Evolutionary conservation across 345 rosid genomes (phyloP).

Genomic region (Corchorus olitorius): DNA sequence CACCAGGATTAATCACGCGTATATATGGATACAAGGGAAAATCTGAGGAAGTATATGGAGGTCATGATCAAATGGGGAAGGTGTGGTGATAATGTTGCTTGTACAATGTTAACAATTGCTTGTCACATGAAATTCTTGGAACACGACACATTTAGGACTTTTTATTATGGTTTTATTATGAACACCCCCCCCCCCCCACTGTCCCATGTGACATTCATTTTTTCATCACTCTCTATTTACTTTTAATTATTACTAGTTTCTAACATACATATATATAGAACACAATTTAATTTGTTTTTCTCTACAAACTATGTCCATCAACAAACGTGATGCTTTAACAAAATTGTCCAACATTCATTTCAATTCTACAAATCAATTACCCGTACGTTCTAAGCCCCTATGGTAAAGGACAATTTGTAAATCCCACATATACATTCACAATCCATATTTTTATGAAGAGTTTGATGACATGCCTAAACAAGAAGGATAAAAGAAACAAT

Average conservation of each 20-base stretch:
- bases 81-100: background rate
- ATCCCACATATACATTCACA: too few relatives aligned
- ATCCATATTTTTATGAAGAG: too few relatives aligned
- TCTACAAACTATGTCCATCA: background rate
- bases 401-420: too few relatives aligned
- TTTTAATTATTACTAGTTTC: background rate
- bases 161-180: background rate
- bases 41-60: slow-evolving; percentile 10
- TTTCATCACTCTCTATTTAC: background rate
- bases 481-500: too few relatives aligned
- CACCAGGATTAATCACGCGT: background rate
- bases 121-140: slow-evolving; percentile 23
- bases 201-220: background rate
- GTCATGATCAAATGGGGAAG: slow-evolving; percentile 21
- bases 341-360: background rate
- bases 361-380: too few relatives aligned
- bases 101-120: background rate
- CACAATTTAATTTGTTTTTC: background rate
- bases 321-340: background rate
- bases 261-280: background rate
- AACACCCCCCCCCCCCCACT: background rate
- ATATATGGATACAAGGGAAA: background rate
- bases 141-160: background rate
- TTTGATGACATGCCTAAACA: too few relatives aligned
- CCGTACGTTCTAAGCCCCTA: too few relatives aligned